These are phyloP conservation scores for Penicillium palitans DNA, from an alignment of 2,329 filamentous ascomycete genomes.

Conservation along the genomic window DNA sequence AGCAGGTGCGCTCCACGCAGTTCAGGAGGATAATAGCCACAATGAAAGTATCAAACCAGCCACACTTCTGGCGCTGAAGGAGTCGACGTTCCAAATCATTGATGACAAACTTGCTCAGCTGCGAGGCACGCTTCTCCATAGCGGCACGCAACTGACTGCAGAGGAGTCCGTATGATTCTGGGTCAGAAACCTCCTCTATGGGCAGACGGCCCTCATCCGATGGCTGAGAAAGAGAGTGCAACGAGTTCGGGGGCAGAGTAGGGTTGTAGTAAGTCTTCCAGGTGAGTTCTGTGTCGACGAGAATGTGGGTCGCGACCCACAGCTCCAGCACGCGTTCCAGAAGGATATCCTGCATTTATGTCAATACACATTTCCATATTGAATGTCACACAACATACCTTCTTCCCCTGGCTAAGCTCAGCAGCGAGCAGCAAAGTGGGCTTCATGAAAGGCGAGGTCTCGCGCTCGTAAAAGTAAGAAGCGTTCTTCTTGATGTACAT, in stretches of 20 bases:
- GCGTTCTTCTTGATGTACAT: constrained; percentile 54
- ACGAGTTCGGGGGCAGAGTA: constrained; percentile 39
- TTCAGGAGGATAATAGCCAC: constrained; percentile 59
- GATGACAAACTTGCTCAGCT: constrained; percentile 56
- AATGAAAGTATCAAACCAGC: constrained; percentile 61
- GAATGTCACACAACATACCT: constrained; percentile 29
- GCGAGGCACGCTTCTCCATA: constrained; percentile 55
- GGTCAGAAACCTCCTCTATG: constrained; percentile 42
- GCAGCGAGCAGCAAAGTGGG: constrained; percentile 47
- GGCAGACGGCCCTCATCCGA: constrained; percentile 43
- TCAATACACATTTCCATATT: neutral
- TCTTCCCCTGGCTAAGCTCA: constrained; percentile 41
- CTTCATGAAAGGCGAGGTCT: constrained; percentile 54
- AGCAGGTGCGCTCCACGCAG: constrained; percentile 61
- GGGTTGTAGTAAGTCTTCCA: constrained; percentile 54
- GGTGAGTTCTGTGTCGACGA: constrained; percentile 51
- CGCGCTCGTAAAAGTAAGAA: constrained; percentile 49
- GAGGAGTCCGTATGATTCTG: constrained; percentile 52
- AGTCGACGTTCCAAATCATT: constrained; percentile 62
- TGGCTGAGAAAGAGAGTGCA: constrained; percentile 39
- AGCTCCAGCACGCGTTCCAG: constrained; percentile 56
- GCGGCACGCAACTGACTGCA: constrained; percentile 56
- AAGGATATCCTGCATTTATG: constrained; percentile 14
- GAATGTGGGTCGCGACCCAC: constrained; percentile 57
- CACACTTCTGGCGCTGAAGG: constrained; percentile 58